Conservation (phyloP, 768 basidiomycete genomes). For the Neoboletus brunneissimus region DNA sequence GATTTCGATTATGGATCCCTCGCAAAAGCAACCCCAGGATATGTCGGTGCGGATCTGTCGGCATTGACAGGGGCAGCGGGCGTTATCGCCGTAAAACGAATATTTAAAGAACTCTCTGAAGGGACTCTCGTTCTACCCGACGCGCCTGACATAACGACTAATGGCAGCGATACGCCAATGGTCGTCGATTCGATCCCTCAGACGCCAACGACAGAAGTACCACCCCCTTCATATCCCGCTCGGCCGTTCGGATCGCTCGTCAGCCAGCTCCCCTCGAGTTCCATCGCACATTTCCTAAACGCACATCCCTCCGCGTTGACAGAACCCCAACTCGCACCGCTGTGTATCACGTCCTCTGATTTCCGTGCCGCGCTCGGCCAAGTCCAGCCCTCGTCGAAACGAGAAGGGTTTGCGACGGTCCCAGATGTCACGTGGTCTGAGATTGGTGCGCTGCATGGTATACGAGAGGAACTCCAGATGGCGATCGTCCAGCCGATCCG, state of each 20-base stretch:
- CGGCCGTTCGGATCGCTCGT: constrained; percentile 37
- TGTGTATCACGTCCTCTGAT: constrained; percentile 79
- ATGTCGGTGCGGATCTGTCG: constrained; percentile 92
- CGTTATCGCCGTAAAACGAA: constrained; percentile 93
- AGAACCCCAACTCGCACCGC: constrained; percentile 69
- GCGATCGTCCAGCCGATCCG: constrained; percentile 94
- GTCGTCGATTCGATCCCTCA: constrained; percentile 31
- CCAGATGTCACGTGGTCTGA: constrained; percentile 96
- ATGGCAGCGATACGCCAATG: constrained; percentile 36
- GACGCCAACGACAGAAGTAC: constrained; percentile 19
- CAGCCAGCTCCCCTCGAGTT: constrained; percentile 48
- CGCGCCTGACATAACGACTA: constrained; percentile 13
- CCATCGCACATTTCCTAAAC: constrained; percentile 87
- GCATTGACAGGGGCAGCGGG: constrained; percentile 92
- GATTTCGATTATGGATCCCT: constrained; percentile 83
- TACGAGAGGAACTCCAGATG: constrained; percentile 93
- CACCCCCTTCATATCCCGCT: constrained; percentile 11
- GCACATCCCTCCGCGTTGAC: constrained; percentile 84
- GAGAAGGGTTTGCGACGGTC: constrained; percentile 97
- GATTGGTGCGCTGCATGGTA: constrained; percentile 84
- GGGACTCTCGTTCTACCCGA: constrained; percentile 59
- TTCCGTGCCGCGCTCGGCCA: constrained; percentile 80
- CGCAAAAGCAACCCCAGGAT: constrained; percentile 94
- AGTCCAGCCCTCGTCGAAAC: constrained; percentile 93
- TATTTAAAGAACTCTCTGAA: constrained; percentile 78